These are phyloP conservation scores for Colletotrichum euphorbiae DNA, from an alignment of 2,329 filamentous ascomycete species.

Conservation along the genomic window DNA sequence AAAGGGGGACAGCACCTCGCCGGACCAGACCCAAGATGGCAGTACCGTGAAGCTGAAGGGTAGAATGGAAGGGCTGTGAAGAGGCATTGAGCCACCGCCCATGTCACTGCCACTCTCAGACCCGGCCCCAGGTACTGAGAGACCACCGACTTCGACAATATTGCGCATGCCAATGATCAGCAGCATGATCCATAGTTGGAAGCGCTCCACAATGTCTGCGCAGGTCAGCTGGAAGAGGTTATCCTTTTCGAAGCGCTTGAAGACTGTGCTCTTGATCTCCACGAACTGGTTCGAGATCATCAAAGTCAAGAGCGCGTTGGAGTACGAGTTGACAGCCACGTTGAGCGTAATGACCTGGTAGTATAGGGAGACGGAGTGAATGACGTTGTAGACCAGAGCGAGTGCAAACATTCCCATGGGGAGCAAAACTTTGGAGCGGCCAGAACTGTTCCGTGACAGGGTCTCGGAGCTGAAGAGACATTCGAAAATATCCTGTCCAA, in stretches of 20 bases:
- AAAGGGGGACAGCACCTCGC: conserved; percentile 92
- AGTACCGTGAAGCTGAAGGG: conserved; percentile 92
- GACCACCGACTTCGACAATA: conserved; percentile 91
- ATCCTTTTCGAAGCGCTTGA: conserved; percentile 99
- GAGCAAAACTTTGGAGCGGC: conserved; percentile 89
- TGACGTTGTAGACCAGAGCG: conserved; percentile 86
- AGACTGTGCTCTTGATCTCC: conserved; percentile 97
- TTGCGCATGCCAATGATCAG: conserved; percentile 96
- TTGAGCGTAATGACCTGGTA: conserved; percentile 98
- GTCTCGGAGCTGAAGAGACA: conserved; percentile 95
- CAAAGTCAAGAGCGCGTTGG: conserved; percentile 91
- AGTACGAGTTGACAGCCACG: conserved; percentile 98
- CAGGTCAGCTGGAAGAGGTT: conserved; percentile 97
- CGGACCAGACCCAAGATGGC: conserved; percentile 80
- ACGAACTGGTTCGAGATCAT: conserved; percentile 98
- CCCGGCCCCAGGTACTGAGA: conserved; percentile 72
- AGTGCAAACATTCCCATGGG: conserved; percentile 93
- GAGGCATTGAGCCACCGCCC: conserved; percentile 67
- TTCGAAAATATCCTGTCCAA: conserved; percentile 96
- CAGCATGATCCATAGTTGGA: conserved; percentile 97
- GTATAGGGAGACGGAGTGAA: conserved; percentile 89
- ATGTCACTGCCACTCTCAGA: conserved; percentile 60
- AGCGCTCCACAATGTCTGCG: conserved; percentile 95
- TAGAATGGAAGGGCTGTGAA: conserved; percentile 79
- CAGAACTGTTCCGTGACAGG: conserved; percentile 85